Percentiles rank a stretch among this genome's conserved stretches.
Conservation (phyloP, 2,329 filamentous ascomycete species). For the Colletotrichum musicola region DNA sequence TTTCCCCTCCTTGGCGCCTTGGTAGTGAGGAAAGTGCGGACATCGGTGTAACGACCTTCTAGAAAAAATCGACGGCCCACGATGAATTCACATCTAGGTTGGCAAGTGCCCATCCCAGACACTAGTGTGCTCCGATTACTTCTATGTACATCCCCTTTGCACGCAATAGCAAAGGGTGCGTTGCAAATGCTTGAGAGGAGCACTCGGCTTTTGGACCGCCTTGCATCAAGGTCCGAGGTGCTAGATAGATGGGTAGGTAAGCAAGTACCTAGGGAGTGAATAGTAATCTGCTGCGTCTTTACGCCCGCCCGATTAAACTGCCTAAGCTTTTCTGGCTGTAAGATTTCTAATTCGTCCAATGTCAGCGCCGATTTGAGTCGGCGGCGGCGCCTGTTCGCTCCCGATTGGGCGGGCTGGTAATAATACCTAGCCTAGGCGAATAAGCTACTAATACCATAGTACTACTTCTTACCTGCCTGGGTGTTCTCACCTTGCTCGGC, state of each 20-base stretch:
- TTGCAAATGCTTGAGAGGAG: neutral
- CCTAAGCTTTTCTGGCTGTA: conserved; percentile 28
- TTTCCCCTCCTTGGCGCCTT: neutral
- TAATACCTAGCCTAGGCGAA: too few species aligned
- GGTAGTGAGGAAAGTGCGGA: neutral
- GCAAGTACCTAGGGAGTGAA: neutral
- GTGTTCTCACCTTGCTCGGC: neutral
- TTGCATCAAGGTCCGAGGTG: neutral
- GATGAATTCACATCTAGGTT: conserved; percentile 27
- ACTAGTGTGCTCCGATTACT: too few species aligned
- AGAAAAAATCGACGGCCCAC: conserved; percentile 26
- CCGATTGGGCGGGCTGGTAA: neutral
- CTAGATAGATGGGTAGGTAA: neutral
- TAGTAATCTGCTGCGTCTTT: neutral
- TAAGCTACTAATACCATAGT: too few species aligned
- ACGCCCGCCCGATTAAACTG: conserved; percentile 15
- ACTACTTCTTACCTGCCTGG: too few species aligned
- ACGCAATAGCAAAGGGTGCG: neutral
- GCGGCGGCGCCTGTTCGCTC: conserved; percentile 2
- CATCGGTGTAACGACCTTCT: conserved; percentile 14
- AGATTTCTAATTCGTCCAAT: conserved; percentile 37
- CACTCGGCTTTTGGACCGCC: neutral
- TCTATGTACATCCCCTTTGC: too few species aligned
- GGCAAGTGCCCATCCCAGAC: neutral
- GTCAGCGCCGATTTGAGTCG: conserved; percentile 18